Conservation (phyloP, 768 basidiomycete species). For the Guyanaporus albipodus region DNA sequence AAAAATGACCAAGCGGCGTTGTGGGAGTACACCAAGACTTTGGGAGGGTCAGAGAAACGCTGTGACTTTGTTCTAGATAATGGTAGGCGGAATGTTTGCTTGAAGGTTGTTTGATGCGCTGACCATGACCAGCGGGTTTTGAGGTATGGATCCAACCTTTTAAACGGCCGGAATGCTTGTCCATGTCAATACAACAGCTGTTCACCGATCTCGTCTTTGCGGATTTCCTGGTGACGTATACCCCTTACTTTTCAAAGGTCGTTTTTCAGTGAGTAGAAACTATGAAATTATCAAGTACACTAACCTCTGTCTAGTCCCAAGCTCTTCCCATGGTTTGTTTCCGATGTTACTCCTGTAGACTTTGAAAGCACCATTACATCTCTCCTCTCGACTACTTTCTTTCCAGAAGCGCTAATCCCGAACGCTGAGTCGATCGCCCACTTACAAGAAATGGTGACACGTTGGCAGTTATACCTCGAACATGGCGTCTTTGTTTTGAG, state of each 20-base stretch:
- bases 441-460: conserved; percentile 55
- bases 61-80: conserved; percentile 94
- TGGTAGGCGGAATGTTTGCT: conserved; percentile 39
- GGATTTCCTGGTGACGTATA: conserved; percentile 88
- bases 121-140: conserved; percentile 65
- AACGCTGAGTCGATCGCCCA: conserved; percentile 33
- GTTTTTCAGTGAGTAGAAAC: conserved; percentile 78
- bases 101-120: background rate
- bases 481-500: conserved; percentile 69
- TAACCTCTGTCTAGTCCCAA: conserved; percentile 63
- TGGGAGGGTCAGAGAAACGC: conserved; percentile 41
- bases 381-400: conserved; percentile 60
- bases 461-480: conserved; percentile 74
- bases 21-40: conserved; percentile 65
- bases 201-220: conserved; percentile 93
- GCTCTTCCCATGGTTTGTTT: conserved; percentile 95
- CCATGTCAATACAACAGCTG: conserved; percentile 44
- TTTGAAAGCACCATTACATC: conserved; percentile 57
- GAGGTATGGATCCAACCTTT: conserved; percentile 49
- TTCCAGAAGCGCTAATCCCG: conserved; percentile 30
- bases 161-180: background rate
- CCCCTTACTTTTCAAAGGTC: conserved; percentile 75
- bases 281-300: background rate
- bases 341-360: conserved; percentile 87
- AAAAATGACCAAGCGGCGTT: conserved; percentile 73